A percentile compares a stretch with the other conserved stretches of the same genome.
These are phyloP conservation scores for Psilocybe mexicana DNA, from an alignment of 1,284 basidiomycete species.

Conservation along the genomic window DNA sequence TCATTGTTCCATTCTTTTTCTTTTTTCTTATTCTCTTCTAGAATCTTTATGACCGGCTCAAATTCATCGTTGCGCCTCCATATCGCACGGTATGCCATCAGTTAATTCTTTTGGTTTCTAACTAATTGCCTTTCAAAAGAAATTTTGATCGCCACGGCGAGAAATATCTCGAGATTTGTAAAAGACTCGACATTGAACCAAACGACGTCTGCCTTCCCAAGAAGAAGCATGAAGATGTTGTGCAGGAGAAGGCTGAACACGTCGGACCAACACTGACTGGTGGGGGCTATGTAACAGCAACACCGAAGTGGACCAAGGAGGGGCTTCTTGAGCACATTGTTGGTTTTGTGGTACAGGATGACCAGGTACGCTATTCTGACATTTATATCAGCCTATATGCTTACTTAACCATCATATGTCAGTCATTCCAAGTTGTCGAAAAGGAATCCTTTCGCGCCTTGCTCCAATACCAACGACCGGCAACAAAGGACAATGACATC, in stretches of 20 bases:
- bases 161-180: slow-evolving; percentile 12
- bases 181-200: slow-evolving; percentile 10
- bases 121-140: background rate
- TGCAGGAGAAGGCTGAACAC: background rate
- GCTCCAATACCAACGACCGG: slow-evolving; percentile 21
- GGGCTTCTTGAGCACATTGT: slow-evolving; percentile 22
- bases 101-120: background rate
- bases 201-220: slow-evolving; percentile 1
- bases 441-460: slow-evolving; percentile 18
- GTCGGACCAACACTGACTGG: slow-evolving; percentile 4
- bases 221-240: background rate
- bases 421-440: slow-evolving; percentile 16
- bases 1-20: background rate
- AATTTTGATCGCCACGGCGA: slow-evolving; percentile 12
- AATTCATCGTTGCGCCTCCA: background rate
- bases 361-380: slow-evolving; percentile 16
- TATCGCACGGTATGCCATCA: too few species aligned
- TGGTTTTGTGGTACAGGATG: slow-evolving; percentile 22
- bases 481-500: slow-evolving; percentile 21
- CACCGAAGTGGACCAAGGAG: slow-evolving; percentile 17
- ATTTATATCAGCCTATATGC: too few species aligned
- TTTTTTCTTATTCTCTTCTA: slow-evolving; percentile 2
- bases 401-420: too few species aligned
- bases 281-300: background rate
- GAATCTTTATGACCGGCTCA: background rate